phyloP scores from a whole-genome alignment of 331 rosid genomes.

The Prunus yedoensis region DNA sequence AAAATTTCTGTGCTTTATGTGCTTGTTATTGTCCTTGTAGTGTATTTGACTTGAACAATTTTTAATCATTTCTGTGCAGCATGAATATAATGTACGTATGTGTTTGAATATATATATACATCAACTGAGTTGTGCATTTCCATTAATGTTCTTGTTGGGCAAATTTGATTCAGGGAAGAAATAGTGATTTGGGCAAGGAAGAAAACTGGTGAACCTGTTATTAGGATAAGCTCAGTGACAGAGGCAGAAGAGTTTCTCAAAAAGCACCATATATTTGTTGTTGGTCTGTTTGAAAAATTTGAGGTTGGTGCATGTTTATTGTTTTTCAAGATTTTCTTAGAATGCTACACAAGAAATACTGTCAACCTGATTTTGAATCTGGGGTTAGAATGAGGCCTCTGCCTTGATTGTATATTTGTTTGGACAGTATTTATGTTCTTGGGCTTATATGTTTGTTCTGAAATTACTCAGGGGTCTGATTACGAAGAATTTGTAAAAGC shows the following conservation, averaged over 20 bases:
- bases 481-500: conserved; percentile 73
- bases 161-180: conserved; percentile 65
- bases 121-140: not conserved
- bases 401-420: not conserved
- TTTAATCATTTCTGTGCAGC: not conserved
- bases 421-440: not conserved
- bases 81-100: not conserved
- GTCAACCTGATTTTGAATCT: not conserved
- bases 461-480: conserved; percentile 50
- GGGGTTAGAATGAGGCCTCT: not conserved
- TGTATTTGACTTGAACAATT: not conserved
- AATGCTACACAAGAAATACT: not conserved
- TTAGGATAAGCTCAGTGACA: conserved; percentile 44
- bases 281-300: conserved; percentile 64
- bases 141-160: conserved; percentile 12
- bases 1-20: not conserved
- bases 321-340: not conserved
- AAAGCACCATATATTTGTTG: conserved; percentile 58
- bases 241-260: conserved; percentile 62
- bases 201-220: conserved; percentile 71
- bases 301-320: conserved; percentile 43
- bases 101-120: not conserved
- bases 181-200: conserved; percentile 83
- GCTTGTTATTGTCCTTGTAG: not conserved
- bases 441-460: not conserved